Conservation (phyloP, 306 rosid genomes). For the Fragaria vesca region DNA sequence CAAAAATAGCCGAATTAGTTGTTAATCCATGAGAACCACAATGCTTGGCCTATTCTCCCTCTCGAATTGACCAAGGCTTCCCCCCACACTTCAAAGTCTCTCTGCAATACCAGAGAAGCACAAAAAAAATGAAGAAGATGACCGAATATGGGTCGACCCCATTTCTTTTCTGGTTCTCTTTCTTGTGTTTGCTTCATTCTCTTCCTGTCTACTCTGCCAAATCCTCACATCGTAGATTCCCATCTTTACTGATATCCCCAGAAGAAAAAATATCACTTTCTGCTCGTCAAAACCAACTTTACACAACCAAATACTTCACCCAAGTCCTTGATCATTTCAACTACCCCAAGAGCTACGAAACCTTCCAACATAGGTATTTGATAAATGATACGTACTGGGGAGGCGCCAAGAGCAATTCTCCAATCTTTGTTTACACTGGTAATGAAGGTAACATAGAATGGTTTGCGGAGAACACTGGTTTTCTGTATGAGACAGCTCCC, state of each 20-base stretch:
- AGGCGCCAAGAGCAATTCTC: conserved; percentile 63
- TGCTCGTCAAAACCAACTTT: conserved; percentile 28
- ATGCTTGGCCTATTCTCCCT: neutral
- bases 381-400: conserved; percentile 81
- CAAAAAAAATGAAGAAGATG: conserved; percentile 3
- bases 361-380: conserved; percentile 80
- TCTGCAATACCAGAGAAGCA: neutral
- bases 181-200: conserved; percentile 21
- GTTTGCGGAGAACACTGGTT: conserved; percentile 81
- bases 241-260: conserved; percentile 38
- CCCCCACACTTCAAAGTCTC: neutral
- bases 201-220: conserved; percentile 26
- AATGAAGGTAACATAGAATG: conserved; percentile 85
- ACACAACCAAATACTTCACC: conserved; percentile 60
- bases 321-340: conserved; percentile 89
- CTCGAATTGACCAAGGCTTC: neutral
- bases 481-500: conserved; percentile 67
- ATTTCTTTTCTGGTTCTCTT: conserved; percentile 6
- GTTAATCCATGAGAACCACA: neutral
- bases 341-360: conserved; percentile 57
- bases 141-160: neutral
- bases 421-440: conserved; percentile 91
- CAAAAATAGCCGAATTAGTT: neutral
- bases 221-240: conserved; percentile 36
- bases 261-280: conserved; percentile 35